A percentile compares a stretch with the other conserved stretches of the same genome.
These are phyloP conservation scores for Crepidotus variabilis DNA, from an alignment of 768 basidiomycete species.

Conservation along the genomic window DNA sequence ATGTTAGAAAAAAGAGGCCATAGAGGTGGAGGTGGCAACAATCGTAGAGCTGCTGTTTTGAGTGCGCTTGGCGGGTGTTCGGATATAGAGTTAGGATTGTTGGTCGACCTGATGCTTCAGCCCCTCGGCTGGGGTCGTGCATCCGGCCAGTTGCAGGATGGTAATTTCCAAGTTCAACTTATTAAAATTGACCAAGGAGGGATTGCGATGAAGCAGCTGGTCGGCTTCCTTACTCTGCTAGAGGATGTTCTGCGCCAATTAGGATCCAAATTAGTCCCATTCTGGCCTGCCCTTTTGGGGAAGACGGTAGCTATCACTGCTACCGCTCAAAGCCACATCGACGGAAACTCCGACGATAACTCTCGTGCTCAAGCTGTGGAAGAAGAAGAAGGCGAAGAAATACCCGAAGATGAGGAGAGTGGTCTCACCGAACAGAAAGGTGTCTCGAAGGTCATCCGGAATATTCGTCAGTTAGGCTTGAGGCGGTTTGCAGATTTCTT, in stretches of 20 bases:
- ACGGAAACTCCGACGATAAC: slow-evolving; percentile 26
- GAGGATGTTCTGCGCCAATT: slow-evolving; percentile 82
- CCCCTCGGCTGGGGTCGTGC: slow-evolving; percentile 48
- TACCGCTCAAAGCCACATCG: slow-evolving; percentile 59
- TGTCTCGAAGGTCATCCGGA: slow-evolving; percentile 45
- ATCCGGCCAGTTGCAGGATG: slow-evolving; percentile 16
- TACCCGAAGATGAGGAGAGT: slow-evolving; percentile 30
- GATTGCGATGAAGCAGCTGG: slow-evolving; percentile 61
- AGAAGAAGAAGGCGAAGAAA: slow-evolving; percentile 32
- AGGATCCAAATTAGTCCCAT: slow-evolving; percentile 60
- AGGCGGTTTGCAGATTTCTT: slow-evolving; percentile 90
- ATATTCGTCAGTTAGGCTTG: slow-evolving; percentile 77
- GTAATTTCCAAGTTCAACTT: slow-evolving; percentile 2
- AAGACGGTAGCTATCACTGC: slow-evolving; percentile 63
- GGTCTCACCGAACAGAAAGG: slow-evolving; percentile 22
- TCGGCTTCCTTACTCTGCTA: slow-evolving; percentile 82
- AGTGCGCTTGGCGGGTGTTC: slow-evolving; percentile 65
- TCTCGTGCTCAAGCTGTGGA: slow-evolving; percentile 27
- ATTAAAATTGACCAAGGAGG: slow-evolving; percentile 8
- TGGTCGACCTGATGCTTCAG: slow-evolving; percentile 86
- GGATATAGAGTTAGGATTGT: slow-evolving; percentile 66
- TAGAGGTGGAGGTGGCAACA: slow-evolving; percentile 61
- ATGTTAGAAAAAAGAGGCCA: slow-evolving; percentile 81
- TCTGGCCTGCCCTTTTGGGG: slow-evolving; percentile 77
- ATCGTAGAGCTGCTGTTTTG: slow-evolving; percentile 74